A percentile compares a stretch with the other conserved stretches of the same genome.
These are phyloP conservation scores for Exophiala oligosperma DNA, from an alignment of 2,329 filamentous ascomycete genomes.

Conservation along the genomic window DNA sequence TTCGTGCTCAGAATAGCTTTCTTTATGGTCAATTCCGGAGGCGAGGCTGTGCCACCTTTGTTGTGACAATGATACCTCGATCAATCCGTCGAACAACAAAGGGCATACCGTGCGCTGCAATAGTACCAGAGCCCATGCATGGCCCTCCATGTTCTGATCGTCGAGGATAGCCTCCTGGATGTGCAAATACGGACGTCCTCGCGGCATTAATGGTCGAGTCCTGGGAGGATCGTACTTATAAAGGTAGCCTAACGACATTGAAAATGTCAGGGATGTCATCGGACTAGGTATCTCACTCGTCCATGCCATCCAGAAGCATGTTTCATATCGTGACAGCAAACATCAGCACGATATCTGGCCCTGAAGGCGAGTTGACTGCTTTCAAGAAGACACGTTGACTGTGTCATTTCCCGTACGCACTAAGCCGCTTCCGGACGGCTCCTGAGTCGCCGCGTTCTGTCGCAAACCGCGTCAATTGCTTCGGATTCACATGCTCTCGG, in stretches of 20 bases:
- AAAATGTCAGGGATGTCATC: too few species aligned
- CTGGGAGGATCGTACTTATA: too few species aligned
- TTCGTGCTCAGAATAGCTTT: neutral
- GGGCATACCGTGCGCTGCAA: neutral
- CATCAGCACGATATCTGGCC: too few species aligned
- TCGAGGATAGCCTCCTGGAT: too few species aligned
- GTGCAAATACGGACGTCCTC: too few species aligned
- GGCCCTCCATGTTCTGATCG: neutral
- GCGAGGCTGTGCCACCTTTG: neutral
- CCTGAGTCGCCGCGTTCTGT: constrained; percentile 1
- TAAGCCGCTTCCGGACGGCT: constrained; percentile 1
- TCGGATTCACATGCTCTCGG: neutral
- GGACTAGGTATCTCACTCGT: too few species aligned
- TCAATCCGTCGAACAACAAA: too few species aligned
- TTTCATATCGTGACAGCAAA: too few species aligned
- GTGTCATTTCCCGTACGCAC: constrained; percentile 6
- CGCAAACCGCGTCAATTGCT: constrained; percentile 1
- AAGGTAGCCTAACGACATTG: too few species aligned
- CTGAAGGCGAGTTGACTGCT: neutral
- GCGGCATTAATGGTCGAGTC: too few species aligned
- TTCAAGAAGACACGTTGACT: constrained; percentile 6
- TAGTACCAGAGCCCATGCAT: neutral
- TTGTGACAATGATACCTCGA: neutral
- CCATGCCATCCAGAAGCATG: too few species aligned
- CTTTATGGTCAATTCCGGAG: constrained; percentile 12